A percentile compares a stretch with the other conserved stretches of the same genome.
These are phyloP conservation scores for Cenchrus purpureus DNA, from an alignment of 176 grass and related monocot genomes.

Conservation along the genomic window DNA sequence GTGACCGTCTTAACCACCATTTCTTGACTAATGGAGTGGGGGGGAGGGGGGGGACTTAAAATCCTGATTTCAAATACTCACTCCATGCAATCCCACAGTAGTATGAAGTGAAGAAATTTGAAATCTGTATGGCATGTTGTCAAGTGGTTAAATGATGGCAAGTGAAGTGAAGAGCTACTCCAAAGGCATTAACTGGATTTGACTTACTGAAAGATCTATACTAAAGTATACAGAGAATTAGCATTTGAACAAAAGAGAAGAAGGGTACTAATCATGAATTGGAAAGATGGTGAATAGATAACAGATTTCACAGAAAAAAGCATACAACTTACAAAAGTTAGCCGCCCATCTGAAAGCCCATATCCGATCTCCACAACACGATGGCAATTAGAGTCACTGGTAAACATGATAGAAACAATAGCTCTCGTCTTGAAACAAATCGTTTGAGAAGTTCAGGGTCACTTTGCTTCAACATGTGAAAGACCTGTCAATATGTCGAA, in stretches of 20 bases:
- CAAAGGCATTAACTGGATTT: neutral
- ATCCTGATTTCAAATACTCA: neutral
- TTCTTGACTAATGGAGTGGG: neutral
- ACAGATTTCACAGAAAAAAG: neutral
- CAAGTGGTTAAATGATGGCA: neutral
- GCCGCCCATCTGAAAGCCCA: constrained; percentile 68
- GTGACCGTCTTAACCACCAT: neutral
- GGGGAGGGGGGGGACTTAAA: too few relatives aligned
- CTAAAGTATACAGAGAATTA: constrained; percentile 28
- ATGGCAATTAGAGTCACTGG: constrained; percentile 88
- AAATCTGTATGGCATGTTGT: neutral
- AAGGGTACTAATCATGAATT: constrained; percentile 19
- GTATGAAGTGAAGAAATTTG: neutral
- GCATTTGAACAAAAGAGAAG: constrained; percentile 23
- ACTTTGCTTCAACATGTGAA: constrained; percentile 72
- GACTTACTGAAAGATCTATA: constrained; percentile 10
- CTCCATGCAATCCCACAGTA: neutral
- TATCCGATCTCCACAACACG: constrained; percentile 68
- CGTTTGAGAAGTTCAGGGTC: constrained; percentile 71
- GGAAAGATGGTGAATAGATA: constrained; percentile 9
- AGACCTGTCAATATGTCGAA: constrained; percentile 62
- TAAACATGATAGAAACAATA: constrained; percentile 77
- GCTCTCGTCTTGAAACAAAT: constrained; percentile 65
- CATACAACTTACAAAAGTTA: constrained; percentile 77
- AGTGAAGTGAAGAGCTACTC: neutral